Evolutionary conservation across 2,329 filamentous ascomycete genomes (phyloP).

Genomic region (Colletotrichum camelliae): DNA sequence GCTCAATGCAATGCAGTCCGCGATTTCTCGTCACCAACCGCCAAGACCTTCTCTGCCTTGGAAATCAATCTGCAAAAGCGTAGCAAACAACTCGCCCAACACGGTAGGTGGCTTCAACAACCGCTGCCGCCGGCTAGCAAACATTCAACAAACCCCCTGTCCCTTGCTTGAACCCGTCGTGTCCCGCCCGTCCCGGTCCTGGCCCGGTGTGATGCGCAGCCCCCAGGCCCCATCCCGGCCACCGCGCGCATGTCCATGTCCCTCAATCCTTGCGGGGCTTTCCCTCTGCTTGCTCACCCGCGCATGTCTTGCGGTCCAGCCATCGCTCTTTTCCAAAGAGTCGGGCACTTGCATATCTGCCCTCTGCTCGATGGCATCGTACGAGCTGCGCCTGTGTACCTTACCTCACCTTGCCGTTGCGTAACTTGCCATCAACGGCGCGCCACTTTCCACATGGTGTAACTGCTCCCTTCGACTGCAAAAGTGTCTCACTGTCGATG

Average conservation of each 20-base stretch:
- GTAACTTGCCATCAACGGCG: neutral
- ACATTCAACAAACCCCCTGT: neutral
- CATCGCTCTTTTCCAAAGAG: neutral
- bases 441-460: neutral
- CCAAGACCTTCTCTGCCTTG: neutral
- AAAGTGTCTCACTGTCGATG: neutral
- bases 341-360: neutral
- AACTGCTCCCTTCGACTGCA: neutral
- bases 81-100: neutral
- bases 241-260: neutral
- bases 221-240: neutral
- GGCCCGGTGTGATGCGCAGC: neutral
- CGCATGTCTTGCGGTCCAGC: neutral
- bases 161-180: neutral
- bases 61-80: neutral
- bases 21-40: constrained; percentile 12
- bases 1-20: constrained; percentile 5
- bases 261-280: neutral
- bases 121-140: neutral
- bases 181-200: constrained; percentile 5
- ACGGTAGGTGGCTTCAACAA: neutral
- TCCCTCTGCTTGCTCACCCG: neutral
- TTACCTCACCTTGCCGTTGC: neutral
- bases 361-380: neutral
- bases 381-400: neutral